A percentile compares a stretch with the other conserved stretches of the same genome.
phyloP scores from a whole-genome alignment of 2,329 filamentous ascomycete species.

The Aspergillus luchuensis region DNA sequence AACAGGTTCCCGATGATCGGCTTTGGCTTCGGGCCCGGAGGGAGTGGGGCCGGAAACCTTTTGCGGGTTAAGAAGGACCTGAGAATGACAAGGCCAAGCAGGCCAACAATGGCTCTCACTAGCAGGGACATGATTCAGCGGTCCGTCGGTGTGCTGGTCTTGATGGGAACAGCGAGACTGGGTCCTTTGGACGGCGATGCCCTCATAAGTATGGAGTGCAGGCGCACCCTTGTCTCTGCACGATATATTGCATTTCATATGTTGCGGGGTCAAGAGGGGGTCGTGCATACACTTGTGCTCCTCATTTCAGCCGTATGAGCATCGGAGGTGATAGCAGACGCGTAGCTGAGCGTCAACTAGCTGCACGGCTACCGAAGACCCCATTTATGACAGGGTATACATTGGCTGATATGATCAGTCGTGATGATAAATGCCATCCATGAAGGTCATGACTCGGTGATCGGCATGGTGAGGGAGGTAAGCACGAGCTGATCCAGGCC shows the following conservation, averaged over 20 bases:
- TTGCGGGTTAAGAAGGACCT: not conserved
- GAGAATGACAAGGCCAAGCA: not conserved
- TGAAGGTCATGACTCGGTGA: not conserved
- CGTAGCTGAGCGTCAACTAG: not conserved
- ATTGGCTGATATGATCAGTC: not conserved
- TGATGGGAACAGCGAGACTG: not conserved
- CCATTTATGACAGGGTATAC: not conserved
- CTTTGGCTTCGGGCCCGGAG: slow-evolving; percentile 54
- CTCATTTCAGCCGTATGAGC: not conserved
- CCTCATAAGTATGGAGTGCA: not conserved
- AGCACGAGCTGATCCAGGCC: not conserved
- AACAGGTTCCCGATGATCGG: slow-evolving; percentile 54
- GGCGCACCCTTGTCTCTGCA: not conserved
- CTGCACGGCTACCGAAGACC: not conserved
- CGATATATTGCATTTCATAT: not conserved
- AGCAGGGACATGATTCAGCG: not conserved
- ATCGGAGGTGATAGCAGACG: not conserved
- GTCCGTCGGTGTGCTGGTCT: not conserved
- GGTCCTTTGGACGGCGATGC: not conserved
- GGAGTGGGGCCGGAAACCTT: slow-evolving; percentile 32
- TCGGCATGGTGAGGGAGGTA: not conserved
- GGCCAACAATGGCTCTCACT: not conserved
- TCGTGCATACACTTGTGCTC: not conserved
- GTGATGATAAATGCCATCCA: not conserved
- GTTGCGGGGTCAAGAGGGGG: not conserved